Base-by-base conservation (phyloP, 2,329 filamentous ascomycete genomes). In the Mycosphaerella sp. region DNA sequence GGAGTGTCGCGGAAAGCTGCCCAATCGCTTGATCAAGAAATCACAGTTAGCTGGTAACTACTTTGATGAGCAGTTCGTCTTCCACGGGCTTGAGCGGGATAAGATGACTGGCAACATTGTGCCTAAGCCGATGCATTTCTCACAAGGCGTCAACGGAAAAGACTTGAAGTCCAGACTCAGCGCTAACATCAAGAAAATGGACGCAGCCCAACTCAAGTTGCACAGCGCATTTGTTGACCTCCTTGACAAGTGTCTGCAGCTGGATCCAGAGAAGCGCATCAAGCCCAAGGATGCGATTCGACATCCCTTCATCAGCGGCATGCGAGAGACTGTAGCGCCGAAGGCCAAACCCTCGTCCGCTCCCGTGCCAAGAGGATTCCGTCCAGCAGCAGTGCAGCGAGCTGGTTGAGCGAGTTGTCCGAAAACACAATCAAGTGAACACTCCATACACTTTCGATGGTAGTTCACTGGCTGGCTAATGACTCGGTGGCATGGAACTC, bases 221-320 rank as follows among this genome's bases (percentile, higher is more conserved):
- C 73, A 96, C 55, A 84, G 85, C 53, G 77, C 85, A 47, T 95
- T 98, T 69, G 78, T 89, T 60, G 90, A 97, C 69, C 73, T 98
- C 43, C 73, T 98, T 51, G 90, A 95, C 65, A 85, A 86, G 49
- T 97, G 90, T 66, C 75, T 98, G 57, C 82, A 85, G 52, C 78
- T 97, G 58, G 95, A 97, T 65, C 89, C 91, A 0, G 90, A 95
- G 68, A 95, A 94, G 75, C 81, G 93, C 56, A 87, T 93, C 63
- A 91, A 87, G 41, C 87, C 93, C 0, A 75, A 79, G 12, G 90
- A 97, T 64, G 93, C 93, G 43, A 73, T 97, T 62, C 85, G 83
- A 65, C 91, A 97, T 73, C 87, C 87, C 1, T 97, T 97, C 70
- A 89, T 97, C 14, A 51, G 42, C 41, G 49, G 44, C 17, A 45